Evolutionary conservation across 2,329 filamentous ascomycete species (phyloP).

Genomic region (Arthrinium phaeospermum): DNA sequence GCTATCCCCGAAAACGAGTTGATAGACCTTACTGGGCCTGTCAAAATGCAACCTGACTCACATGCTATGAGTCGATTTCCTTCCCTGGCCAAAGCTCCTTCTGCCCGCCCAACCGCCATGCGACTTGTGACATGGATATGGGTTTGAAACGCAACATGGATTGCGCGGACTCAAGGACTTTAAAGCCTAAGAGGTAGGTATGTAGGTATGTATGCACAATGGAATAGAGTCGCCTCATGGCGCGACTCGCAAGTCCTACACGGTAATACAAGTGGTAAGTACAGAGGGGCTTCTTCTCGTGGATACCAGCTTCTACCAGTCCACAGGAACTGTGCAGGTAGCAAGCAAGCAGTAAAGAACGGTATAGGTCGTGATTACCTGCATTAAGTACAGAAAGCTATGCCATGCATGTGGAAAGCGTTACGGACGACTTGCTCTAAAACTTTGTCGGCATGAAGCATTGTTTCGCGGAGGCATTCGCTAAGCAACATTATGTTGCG

Average conservation of each 20-base stretch:
- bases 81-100: conserved; percentile 9
- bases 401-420: neutral
- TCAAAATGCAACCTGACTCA: conserved; percentile 4
- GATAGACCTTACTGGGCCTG: neutral
- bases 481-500: neutral
- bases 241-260: conserved; percentile 1
- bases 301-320: neutral
- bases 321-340: neutral
- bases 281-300: neutral
- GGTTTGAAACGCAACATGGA: conserved; percentile 8
- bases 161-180: conserved; percentile 8
- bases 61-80: neutral
- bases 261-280: neutral
- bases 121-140: conserved; percentile 9
- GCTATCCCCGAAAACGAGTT: neutral
- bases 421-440: neutral
- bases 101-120: neutral
- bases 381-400: neutral
- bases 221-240: neutral
- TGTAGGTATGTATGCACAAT: neutral
- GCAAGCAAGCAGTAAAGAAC: neutral
- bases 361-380: neutral
- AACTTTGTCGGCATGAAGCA: neutral
- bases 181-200: neutral
- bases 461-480: neutral